Evolutionary conservation across 345 rosid genomes (phyloP), one percentile per base, ranked within the genome.

Genomic region (Noccaea bulbosa): DNA sequence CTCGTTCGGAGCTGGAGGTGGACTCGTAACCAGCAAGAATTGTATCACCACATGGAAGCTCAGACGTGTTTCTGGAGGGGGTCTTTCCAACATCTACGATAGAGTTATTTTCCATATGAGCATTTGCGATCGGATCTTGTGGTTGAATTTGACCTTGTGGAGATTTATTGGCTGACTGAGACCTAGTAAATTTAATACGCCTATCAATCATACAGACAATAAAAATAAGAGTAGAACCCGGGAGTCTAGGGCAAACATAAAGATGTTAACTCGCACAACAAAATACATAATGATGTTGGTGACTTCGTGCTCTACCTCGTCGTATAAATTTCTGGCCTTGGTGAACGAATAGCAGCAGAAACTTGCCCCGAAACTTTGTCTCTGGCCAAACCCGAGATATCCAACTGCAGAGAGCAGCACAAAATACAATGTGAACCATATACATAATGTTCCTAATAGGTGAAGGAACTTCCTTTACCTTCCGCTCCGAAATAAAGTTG

Each of bases 351-450:
- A 76, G 77, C 81, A 17, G 84, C 94, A 63, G 95, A 89, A 59
- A 74, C 87, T 82, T 94, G 99, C 70, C 99, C 99, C 7, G 99
- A 91, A 62, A 94, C 74, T 78, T 88, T 83, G 77, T 89, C 93
- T 74, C 98, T 83, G 73, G 83, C 86, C 64, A 91, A 54, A 64
- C 72, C 87, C 56, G 83, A 85, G 76, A 93, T 69, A 78, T 84
- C 84, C 82, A 93, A 79, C 98, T 93, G 87, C 67, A 70, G 38
- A 8, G 63, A 32, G 76, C 35, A 76, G 61, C 49, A 43, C 12
- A 72, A 61, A 33, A 62, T 46, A 15, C 14, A 24, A 54, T 54
- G 55, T 64, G 41, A 76, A 41, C 56, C 71, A 57, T 50, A 39
- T 33, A 39, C 52, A 17, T 32, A 50, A 32, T 14, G 75, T 53